Evolutionary conservation across 208 protist genomes (phyloP), one percentile per base, ranked within the genome.

Genomic region (Acanthamoeba lenticulata): DNA sequence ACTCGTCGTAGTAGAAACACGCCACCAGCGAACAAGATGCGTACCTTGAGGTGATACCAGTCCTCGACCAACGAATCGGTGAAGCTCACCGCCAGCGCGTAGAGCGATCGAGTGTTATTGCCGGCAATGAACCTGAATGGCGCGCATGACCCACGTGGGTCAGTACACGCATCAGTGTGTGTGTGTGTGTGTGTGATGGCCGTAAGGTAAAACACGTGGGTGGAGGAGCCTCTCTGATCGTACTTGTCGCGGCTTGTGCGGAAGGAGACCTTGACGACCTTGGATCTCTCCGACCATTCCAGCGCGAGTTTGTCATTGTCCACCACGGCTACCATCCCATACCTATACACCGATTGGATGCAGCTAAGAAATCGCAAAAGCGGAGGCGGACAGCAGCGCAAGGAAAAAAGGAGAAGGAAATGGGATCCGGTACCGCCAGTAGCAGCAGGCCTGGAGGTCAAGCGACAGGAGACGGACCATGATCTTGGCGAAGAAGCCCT

Each of bases 401-500:
- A 2, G 49, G 15, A 19, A 24, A 19, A 1, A 27, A 29, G 34
- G 15, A 55, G 45, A 49, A 29, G 34, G 32, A 83, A 27, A 29
- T 29, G 29, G 67, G 72, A 52, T 72, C 9, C 21, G 72, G 40
- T 29, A 72, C 32, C 88, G 67, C 92, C 95, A 96, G 57, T 95
- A 96, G n/a, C 86, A 95, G 36, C 65, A 62, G 3, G 89, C 95
- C 38, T 95, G 74, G 36, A 91, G 55, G 42, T 91, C 17, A 32
- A 91, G 55, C 5, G 85, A 91, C 24, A 96, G 65, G 15, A 96
- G 92, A 38, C 95, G 72, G 44, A 95, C 93, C 93, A 96, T 96
- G 32, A 96, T 83, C 67, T 93, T 77, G 32, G 93, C 91, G 60
- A 96, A 96, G 95, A 96, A 96, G 52, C 95, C 95, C 44, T 94